Conservation (phyloP, 2,329 filamentous ascomycete species). For the Aspergillus sp. region DNA sequence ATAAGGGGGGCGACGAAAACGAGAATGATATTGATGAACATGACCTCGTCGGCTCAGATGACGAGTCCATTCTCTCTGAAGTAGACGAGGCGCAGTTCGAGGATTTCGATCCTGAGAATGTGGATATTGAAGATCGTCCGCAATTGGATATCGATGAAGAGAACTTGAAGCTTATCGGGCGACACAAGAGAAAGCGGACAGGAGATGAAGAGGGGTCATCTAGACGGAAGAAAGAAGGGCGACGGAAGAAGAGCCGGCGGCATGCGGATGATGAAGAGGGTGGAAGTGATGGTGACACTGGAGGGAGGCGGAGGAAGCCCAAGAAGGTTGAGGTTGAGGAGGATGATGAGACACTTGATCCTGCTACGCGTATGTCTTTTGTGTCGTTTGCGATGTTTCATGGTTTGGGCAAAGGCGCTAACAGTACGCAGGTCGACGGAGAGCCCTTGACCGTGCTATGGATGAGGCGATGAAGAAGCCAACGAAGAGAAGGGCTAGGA, state of each 20-base stretch:
- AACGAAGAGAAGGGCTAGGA: slow-evolving; percentile 66
- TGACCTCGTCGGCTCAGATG: slow-evolving; percentile 48
- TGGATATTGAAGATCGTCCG: slow-evolving; percentile 61
- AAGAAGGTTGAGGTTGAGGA: slow-evolving; percentile 60
- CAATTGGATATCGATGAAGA: slow-evolving; percentile 61
- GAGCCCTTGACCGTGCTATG: slow-evolving; percentile 82
- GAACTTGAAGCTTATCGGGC: slow-evolving; percentile 60
- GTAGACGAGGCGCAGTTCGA: slow-evolving; percentile 66
- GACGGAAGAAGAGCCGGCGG: slow-evolving; percentile 65
- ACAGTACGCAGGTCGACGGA: slow-evolving; percentile 58
- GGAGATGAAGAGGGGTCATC: slow-evolving; percentile 65
- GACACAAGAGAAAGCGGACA: slow-evolving; percentile 64
- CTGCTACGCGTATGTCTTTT: slow-evolving; percentile 68
- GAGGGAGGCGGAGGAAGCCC: slow-evolving; percentile 52
- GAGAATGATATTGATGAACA: slow-evolving; percentile 30
- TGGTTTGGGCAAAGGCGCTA: not conserved
- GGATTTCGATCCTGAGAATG: slow-evolving; percentile 61
- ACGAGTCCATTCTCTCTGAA: slow-evolving; percentile 63
- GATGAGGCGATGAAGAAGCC: slow-evolving; percentile 85
- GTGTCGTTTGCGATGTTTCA: not conserved
- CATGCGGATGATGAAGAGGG: slow-evolving; percentile 66
- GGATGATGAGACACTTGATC: slow-evolving; percentile 75
- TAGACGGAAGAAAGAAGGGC: slow-evolving; percentile 64
- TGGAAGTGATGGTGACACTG: slow-evolving; percentile 47
- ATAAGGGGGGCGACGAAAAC: slow-evolving; percentile 18